Evolutionary conservation across 2,329 filamentous ascomycete genomes (phyloP).

Genomic region (Ophiocordyceps camponoti-saundersi): DNA sequence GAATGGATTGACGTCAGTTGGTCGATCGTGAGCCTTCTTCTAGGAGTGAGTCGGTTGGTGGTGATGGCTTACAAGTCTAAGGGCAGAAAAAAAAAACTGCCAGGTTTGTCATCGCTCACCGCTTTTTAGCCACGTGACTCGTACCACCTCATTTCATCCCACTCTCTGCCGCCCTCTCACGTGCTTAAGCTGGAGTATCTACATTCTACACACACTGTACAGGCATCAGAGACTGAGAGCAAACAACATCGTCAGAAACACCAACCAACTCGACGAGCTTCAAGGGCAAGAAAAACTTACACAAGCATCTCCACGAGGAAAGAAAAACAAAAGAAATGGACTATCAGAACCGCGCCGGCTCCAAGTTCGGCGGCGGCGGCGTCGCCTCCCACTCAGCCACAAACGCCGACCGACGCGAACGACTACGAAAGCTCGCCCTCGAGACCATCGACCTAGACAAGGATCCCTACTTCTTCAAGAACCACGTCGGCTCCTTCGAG

Average conservation of each 20-base stretch:
- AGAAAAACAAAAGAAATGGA: constrained; percentile 33
- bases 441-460: constrained; percentile 99
- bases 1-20: constrained; percentile 17
- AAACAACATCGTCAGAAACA: neutral
- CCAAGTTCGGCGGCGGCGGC: constrained; percentile 94
- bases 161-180: neutral
- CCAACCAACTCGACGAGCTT: neutral
- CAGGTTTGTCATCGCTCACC: neutral
- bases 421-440: constrained; percentile 91
- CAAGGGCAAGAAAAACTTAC: too few species aligned
- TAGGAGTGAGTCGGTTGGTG: neutral
- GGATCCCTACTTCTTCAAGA: constrained; percentile 99
- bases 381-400: constrained; percentile 86
- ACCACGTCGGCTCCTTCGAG: constrained; percentile 95
- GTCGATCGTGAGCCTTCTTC: neutral
- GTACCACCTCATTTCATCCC: neutral
- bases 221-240: too few species aligned
- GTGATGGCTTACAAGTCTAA: neutral
- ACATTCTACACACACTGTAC: too few species aligned
- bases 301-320: too few species aligned
- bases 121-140: neutral
- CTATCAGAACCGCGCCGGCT: constrained; percentile 83
- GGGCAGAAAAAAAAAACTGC: neutral
- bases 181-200: too few species aligned
- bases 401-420: constrained; percentile 93